Percentiles rank a stretch among this genome's conserved stretches.
Evolutionary conservation across 495 filamentous ascomycete species (phyloP).

Genomic region (Aspergillus ellipticus): DNA sequence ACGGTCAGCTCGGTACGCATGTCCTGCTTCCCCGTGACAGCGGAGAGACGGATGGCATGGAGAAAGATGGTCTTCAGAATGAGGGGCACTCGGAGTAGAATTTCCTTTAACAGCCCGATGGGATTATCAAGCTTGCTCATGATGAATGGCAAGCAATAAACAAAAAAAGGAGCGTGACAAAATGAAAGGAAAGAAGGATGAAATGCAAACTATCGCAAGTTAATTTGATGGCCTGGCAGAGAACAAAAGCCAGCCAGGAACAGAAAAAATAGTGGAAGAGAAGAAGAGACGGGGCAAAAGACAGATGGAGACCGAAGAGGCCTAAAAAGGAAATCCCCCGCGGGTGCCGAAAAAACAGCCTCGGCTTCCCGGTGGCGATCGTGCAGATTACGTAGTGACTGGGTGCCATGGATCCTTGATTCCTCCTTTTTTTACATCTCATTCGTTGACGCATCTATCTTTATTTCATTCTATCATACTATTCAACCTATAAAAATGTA

Average conservation of each 20-base stretch:
- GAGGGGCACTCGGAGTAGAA: slow-evolving; percentile 60
- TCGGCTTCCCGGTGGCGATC: not conserved
- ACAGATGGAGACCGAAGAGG: not conserved
- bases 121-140: slow-evolving; percentile 38
- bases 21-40: slow-evolving; percentile 70
- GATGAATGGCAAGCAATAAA: not conserved
- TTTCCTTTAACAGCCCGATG: slow-evolving; percentile 39
- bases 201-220: not conserved
- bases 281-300: not conserved
- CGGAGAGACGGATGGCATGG: slow-evolving; percentile 63
- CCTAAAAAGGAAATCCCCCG: not conserved
- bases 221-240: not conserved
- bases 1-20: slow-evolving; percentile 72
- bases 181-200: not conserved
- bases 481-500: not conserved
- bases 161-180: not conserved
- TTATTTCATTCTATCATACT: too few species aligned
- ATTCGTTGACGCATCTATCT: too few species aligned
- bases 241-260: too few species aligned
- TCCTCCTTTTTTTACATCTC: too few species aligned
- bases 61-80: slow-evolving; percentile 62
- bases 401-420: too few species aligned
- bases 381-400: not conserved
- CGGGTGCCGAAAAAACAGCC: not conserved
- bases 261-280: not conserved